phyloP scores from a whole-genome alignment of 352 stramenopile genomes.

The Globisporangium okanoganense region DNA sequence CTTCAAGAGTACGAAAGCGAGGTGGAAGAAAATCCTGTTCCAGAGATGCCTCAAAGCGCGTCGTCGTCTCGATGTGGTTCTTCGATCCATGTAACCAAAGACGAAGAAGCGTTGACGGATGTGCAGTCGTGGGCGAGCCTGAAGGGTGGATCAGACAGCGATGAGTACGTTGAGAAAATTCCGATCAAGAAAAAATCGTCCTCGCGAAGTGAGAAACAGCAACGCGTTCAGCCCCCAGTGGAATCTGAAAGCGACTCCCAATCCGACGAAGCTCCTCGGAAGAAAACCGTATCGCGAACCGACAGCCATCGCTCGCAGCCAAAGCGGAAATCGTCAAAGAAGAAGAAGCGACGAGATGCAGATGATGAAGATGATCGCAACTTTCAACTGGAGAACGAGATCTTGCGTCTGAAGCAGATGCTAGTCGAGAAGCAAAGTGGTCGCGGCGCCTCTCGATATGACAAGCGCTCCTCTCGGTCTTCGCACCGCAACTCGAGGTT shows the following conservation, averaged over 20 bases:
- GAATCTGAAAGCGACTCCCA: slow-evolving; percentile 1
- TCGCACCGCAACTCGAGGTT: slow-evolving; percentile 10
- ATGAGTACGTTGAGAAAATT: slow-evolving; percentile 4
- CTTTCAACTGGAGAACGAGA: slow-evolving; percentile 55
- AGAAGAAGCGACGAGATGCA: slow-evolving; percentile 18
- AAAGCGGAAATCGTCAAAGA: slow-evolving; percentile 4
- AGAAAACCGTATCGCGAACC: slow-evolving; percentile 6
- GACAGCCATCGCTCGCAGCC: slow-evolving; percentile 4
- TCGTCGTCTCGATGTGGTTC: background rate
- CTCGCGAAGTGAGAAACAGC: slow-evolving; percentile 1
- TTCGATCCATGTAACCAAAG: background rate
- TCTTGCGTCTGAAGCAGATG: slow-evolving; percentile 72
- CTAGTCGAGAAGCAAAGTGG: slow-evolving; percentile 48
- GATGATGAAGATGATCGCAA: slow-evolving; percentile 45
- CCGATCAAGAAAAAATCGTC: slow-evolving; percentile 2
- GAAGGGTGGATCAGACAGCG: slow-evolving; percentile 9
- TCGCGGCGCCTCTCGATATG: background rate
- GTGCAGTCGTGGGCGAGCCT: slow-evolving; percentile 6
- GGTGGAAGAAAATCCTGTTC: background rate
- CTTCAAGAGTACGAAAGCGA: slow-evolving; percentile 4
- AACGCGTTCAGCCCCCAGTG: background rate
- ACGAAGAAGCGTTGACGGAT: background rate
- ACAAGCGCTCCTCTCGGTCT: slow-evolving; percentile 2
- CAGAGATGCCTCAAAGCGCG: background rate
- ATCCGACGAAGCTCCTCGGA: slow-evolving; percentile 3